Conservation (phyloP, 2,329 filamentous ascomycete species). For the Sclerotinia nivalis region DNA sequence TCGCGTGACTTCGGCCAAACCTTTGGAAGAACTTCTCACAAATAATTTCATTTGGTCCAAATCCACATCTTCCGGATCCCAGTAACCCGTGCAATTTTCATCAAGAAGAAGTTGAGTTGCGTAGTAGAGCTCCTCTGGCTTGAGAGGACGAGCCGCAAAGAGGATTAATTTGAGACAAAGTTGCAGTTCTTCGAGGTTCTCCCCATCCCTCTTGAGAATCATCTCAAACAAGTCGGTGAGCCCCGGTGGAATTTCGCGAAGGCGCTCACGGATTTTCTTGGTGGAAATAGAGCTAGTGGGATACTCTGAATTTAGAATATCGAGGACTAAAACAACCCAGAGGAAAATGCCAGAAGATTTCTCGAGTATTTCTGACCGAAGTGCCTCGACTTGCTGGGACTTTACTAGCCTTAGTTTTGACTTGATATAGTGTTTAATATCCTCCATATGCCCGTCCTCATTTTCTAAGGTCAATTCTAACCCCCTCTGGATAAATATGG, state of each 20-base stretch:
- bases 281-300: constrained; percentile 34
- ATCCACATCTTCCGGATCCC: constrained; percentile 34
- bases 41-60: constrained; percentile 42
- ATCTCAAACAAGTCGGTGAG: constrained; percentile 30
- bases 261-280: constrained; percentile 41
- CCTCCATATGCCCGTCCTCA: constrained; percentile 36
- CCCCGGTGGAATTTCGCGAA: constrained; percentile 40
- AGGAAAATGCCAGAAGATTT: constrained; percentile 33
- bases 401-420: constrained; percentile 33
- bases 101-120: constrained; percentile 29
- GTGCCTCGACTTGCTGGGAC: constrained; percentile 24
- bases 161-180: constrained; percentile 57
- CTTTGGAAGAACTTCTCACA: constrained; percentile 46
- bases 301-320: constrained; percentile 49
- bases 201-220: constrained; percentile 45
- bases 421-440: constrained; percentile 38
- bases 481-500: constrained; percentile 33
- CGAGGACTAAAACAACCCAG: constrained; percentile 32
- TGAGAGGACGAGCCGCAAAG: constrained; percentile 44
- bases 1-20: constrained; percentile 45
- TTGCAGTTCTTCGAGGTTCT: constrained; percentile 45
- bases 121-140: constrained; percentile 34
- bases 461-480: constrained; percentile 35
- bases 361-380: constrained; percentile 27
- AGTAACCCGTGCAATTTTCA: constrained; percentile 25